Percentiles rank a stretch among this genome's conserved stretches.
Conservation (phyloP, 1,139 yeast genomes). For the Taphrina deformans region DNA sequence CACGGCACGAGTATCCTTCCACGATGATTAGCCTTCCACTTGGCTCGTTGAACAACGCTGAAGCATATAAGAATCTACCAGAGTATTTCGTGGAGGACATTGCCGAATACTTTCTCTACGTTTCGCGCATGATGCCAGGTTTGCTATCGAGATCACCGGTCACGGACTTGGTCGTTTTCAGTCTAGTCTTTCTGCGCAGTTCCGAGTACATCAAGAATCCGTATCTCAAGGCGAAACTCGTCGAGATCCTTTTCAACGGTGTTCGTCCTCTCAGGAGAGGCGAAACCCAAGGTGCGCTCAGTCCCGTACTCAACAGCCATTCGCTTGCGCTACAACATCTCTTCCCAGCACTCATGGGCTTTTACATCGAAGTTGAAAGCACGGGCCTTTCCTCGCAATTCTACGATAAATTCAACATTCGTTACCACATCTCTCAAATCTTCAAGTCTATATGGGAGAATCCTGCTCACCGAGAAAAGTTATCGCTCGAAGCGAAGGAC, state of each 20-base stretch:
- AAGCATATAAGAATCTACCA: conserved; percentile 69
- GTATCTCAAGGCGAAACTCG: conserved; percentile 80
- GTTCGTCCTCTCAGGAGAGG: conserved; percentile 47
- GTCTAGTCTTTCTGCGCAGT: conserved; percentile 73
- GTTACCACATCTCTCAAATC: conserved; percentile 82
- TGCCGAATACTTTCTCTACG: conserved; percentile 68
- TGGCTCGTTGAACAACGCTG: conserved; percentile 49
- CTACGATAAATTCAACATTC: conserved; percentile 88
- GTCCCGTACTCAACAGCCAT: conserved; percentile 63
- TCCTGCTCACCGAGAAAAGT: conserved; percentile 64
- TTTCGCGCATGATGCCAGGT: conserved; percentile 53
- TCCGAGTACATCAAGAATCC: conserved; percentile 89
- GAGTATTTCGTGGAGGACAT: conserved; percentile 84
- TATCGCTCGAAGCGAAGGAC: conserved; percentile 61
- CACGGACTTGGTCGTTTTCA: conserved; percentile 61
- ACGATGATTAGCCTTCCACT: conserved; percentile 63
- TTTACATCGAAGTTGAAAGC: conserved; percentile 91
- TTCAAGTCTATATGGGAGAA: conserved; percentile 81
- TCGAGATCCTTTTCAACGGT: conserved; percentile 78
- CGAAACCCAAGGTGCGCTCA: conserved; percentile 63
- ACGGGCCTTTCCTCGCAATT: conserved; percentile 95
- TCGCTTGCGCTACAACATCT: conserved; percentile 64
- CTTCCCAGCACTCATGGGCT: conserved; percentile 78
- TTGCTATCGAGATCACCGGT: conserved; percentile 40
- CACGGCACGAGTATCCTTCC: conserved; percentile 63